Percentiles rank a stretch among this genome's conserved stretches.
phyloP scores from a whole-genome alignment of 1,139 yeast genomes.

The Kurtzmaniella natalensis region DNA sequence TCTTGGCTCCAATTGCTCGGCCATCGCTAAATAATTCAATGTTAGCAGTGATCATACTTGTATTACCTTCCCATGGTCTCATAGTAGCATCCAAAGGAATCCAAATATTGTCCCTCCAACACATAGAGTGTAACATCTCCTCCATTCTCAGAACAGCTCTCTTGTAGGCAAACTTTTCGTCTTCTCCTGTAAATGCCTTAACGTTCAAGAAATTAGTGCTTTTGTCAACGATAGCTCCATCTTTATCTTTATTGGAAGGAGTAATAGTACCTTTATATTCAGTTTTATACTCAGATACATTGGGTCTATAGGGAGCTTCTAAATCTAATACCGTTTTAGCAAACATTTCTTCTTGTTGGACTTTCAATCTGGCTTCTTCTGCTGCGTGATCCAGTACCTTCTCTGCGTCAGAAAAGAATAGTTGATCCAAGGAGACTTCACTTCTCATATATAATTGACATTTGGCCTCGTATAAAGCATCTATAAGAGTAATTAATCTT shows the following conservation, averaged over 20 bases:
- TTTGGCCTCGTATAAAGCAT: conserved; percentile 64
- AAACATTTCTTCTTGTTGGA: conserved; percentile 67
- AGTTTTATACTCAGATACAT: conserved; percentile 57
- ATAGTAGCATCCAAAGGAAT: conserved; percentile 47
- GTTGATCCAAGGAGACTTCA: conserved; percentile 44
- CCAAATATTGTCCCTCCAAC: conserved; percentile 55
- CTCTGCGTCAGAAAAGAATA: conserved; percentile 55
- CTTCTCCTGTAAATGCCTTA: conserved; percentile 69
- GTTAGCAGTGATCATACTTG: conserved; percentile 1
- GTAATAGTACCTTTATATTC: conserved; percentile 15
- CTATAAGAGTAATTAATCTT: conserved; percentile 59
- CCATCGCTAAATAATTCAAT: conserved; percentile 5
- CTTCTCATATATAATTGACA: conserved; percentile 54
- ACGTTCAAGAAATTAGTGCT: conserved; percentile 44
- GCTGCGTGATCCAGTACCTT: conserved; percentile 14
- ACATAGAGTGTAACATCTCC: conserved; percentile 59
- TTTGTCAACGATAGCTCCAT: no score
- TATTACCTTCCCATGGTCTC: conserved; percentile 56
- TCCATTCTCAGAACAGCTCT: conserved; percentile 65
- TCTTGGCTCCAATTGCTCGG: conserved; percentile 7
- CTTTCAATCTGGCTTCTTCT: conserved; percentile 23
- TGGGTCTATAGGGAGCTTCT: conserved; percentile 65
- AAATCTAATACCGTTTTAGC: conserved; percentile 60
- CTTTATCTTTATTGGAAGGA: conserved; percentile 3
- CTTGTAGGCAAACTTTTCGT: conserved; percentile 70